Base-by-base conservation (phyloP, 2,329 filamentous ascomycete species). In the Annulohypoxylon truncatum region DNA sequence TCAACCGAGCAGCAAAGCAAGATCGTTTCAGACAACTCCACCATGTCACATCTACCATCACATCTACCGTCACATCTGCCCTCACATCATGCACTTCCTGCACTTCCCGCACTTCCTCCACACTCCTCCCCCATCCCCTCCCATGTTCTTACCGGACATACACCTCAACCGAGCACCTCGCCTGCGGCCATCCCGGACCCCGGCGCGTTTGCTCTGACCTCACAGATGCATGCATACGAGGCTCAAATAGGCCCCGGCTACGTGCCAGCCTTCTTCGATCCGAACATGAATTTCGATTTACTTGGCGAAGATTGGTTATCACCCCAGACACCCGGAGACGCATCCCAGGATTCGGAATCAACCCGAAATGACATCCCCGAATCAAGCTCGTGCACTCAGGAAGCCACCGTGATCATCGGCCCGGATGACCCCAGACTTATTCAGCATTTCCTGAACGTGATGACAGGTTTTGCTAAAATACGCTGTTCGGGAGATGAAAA, bases 211-310 rank as follows among this genome's bases (percentile, higher is more conserved):
- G 47, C 15, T 15, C 28, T 60, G 12, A 53, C 28, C 40, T 53
- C 61, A 12, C 61, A 68, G 18, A 10, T 68, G 40, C 42, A 47
- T 47, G 22, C n/a, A 2, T 62, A 66, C 31, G 68, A 55, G 4
- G n/a, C 59, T 26, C 55, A 50, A 2, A 22, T 54, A 35, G 38
- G 67, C 22, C 15, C 48, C 13, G 46, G 44, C 10, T 64, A 67
- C 26, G 31, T 68, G 24, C 69, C 69, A 6, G 56, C 62, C 2
- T 71, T 68, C 58, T 71, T 71, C 57, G 69, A 71, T 33, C 54
- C 69, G 12, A 68, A 69, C 38, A 69, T 69, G 67, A 71, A 68
- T 28, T 69, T 71, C 52, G 69, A 71, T 44, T 22, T 65, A 4
- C 51, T 66, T 2, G 52, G 59, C 12, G 64, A 69, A 13, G 61